phyloP scores from a whole-genome alignment of 2,329 filamentous ascomycete species.

The Microdochium bolleyi region DNA sequence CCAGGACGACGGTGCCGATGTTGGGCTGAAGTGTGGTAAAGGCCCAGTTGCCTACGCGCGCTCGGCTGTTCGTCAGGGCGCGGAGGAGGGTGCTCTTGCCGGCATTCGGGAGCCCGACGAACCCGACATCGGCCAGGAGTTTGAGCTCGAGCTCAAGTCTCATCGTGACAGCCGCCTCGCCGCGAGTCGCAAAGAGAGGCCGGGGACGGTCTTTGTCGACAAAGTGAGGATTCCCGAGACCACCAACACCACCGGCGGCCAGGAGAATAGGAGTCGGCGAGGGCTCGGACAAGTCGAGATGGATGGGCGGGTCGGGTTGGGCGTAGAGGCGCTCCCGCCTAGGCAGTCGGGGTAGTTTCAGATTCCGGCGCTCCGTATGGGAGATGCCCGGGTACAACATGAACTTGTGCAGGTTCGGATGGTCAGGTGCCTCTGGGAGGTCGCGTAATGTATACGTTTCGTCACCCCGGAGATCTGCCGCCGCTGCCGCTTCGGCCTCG shows the following conservation, averaged over 20 bases:
- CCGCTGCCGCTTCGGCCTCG: conserved; percentile 29
- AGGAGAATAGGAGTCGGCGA: conserved; percentile 81
- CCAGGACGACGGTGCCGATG: conserved; percentile 90
- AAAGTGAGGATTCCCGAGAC: conserved; percentile 91
- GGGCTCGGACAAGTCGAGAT: conserved; percentile 64
- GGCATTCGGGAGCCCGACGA: conserved; percentile 92
- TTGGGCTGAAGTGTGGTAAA: conserved; percentile 95
- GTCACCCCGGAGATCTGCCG: conserved; percentile 18
- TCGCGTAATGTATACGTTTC: conserved; percentile 16
- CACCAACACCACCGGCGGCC: conserved; percentile 80
- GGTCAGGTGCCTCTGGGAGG: conserved; percentile 23
- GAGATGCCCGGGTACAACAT: conserved; percentile 74
- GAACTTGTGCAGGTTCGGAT: conserved; percentile 62
- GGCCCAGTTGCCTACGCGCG: conserved; percentile 87
- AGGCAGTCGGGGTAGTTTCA: conserved; percentile 43
- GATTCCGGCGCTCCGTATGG: conserved; percentile 55
- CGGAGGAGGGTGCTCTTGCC: conserved; percentile 91
- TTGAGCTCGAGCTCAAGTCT: conserved; percentile 86
- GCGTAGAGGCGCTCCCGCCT: conserved; percentile 46
- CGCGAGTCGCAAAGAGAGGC: conserved; percentile 83
- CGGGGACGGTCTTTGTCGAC: conserved; percentile 64
- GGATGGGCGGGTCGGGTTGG: conserved; percentile 66
- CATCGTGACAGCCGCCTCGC: conserved; percentile 70
- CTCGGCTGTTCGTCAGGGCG: conserved; percentile 79
- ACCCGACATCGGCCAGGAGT: conserved; percentile 86